phyloP scores from a whole-genome alignment of 2,329 filamentous ascomycete genomes.

The Neofusicoccum umdonicola region DNA sequence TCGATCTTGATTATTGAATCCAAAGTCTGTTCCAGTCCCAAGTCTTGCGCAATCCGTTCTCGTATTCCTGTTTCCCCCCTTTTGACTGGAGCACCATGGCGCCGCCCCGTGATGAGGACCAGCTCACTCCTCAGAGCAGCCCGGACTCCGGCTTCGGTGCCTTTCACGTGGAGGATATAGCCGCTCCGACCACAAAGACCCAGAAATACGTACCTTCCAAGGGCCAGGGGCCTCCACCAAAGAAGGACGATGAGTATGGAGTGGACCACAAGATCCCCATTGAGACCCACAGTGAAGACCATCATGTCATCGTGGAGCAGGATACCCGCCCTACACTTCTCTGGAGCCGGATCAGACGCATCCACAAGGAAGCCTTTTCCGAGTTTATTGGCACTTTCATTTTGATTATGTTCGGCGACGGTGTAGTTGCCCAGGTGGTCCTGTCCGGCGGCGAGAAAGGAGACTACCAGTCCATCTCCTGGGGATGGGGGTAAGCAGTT shows the following conservation, averaged over 20 bases:
- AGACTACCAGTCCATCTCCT: constrained; percentile 30
- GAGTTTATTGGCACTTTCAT: constrained; percentile 70
- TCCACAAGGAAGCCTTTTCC: constrained; percentile 56
- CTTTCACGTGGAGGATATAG: constrained; percentile 1
- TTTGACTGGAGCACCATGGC: background rate
- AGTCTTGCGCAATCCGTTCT: background rate
- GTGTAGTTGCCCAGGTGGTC: constrained; percentile 67
- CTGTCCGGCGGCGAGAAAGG: constrained; percentile 40
- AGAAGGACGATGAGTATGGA: background rate
- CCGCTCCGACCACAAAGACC: background rate
- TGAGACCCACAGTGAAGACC: background rate
- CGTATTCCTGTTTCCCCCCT: background rate
- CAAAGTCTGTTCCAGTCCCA: background rate
- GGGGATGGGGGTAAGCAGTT: constrained; percentile 26
- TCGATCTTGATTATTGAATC: constrained; percentile 1
- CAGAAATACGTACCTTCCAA: background rate
- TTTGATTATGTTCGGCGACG: constrained; percentile 67
- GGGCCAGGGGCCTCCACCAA: background rate
- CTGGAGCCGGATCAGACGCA: constrained; percentile 37
- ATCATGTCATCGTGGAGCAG: background rate
- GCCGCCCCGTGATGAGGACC: background rate
- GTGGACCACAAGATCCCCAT: constrained; percentile 12
- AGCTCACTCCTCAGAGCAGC: background rate
- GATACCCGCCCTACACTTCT: background rate
- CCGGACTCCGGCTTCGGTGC: constrained; percentile 3